Base-by-base conservation (phyloP, 345 rosid species). In the Euphorbia pulcherrima region DNA sequence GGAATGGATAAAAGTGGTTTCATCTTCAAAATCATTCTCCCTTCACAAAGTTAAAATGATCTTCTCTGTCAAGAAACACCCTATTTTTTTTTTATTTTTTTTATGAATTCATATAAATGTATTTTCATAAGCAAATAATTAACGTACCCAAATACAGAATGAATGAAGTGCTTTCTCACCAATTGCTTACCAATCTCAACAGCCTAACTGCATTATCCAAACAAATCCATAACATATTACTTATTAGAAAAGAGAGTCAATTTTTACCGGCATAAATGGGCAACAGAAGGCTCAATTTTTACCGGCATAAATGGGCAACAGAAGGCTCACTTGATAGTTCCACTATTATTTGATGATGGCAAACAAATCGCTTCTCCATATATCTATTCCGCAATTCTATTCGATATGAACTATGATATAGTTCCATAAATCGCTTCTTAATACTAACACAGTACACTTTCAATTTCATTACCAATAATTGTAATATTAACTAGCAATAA, bases 121-220 rank as follows among this genome's bases (percentile, higher is more conserved):
- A 24, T 53, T 53, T 13, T 28, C 60, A 37, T 35, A 28, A 28
- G 0, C 10, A 55, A 64, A 35, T 6, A 68, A 24, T 33, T 26
- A 37, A 65, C 74, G 52, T 82, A 94, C 99, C 99, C 89, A 65
- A 91, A 89, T 37, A 91, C 95, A 58, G 89, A 90, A 77, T 88
- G 96, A 68, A 94, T 82, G 76, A 86, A 94, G 76, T 94, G 96
- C 79, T 82, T 94, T 65, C 77, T 77, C 46, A 86, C 90, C 21
- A 94, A 65, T 52, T 61, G 74, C 87, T 78, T n/a, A n/a, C 92
- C 95, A 62, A 83, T 81, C 77, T 83, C 93, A 48, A 88, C 68
- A 27, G 89, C 99, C 99, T 94, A 57, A 70, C 52, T 12, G 33
- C 8, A 48, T 39, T 27, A 29, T 57, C 27, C 39, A 20, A 18